These are phyloP conservation scores for Ploettnerulaceae sp. DNA, from an alignment of 2,329 filamentous ascomycete species.

Conservation along the genomic window DNA sequence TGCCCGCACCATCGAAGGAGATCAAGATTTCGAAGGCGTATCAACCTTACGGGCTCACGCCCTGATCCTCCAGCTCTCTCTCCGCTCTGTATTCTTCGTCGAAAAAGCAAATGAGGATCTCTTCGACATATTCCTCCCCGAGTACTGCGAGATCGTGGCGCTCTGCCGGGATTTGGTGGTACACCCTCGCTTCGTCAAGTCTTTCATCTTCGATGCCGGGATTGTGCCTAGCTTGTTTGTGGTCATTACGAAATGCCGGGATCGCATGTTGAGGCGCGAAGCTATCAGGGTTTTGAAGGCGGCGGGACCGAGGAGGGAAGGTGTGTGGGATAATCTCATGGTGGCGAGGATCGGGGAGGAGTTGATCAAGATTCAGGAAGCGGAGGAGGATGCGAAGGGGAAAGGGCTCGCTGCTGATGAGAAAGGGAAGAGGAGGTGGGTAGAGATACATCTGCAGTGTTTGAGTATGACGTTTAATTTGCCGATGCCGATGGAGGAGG, in stretches of 20 bases:
- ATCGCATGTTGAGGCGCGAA: conserved; percentile 13
- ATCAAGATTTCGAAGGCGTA: conserved; percentile 14
- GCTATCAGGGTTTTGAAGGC: conserved; percentile 17
- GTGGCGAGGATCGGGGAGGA: conserved; percentile 11
- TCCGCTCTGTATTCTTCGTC: conserved; percentile 3
- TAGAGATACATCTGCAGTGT: conserved; percentile 3
- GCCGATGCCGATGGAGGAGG: background rate
- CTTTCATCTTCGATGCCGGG: conserved; percentile 22
- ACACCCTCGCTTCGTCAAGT: conserved; percentile 7
- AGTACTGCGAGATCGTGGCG: conserved; percentile 7
- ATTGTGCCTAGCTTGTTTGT: conserved; percentile 17
- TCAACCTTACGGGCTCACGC: conserved; percentile 21
- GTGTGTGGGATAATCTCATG: conserved; percentile 19
- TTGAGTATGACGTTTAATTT: conserved; percentile 3
- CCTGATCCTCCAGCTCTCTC: conserved; percentile 10
- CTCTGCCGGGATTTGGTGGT: background rate
- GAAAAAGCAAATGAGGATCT: too few species aligned
- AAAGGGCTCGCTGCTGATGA: too few species aligned
- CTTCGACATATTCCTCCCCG: conserved; percentile 10
- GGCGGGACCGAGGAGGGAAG: conserved; percentile 18
- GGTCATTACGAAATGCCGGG: conserved; percentile 16
- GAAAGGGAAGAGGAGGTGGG: background rate
- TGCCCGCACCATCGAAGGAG: conserved; percentile 10
- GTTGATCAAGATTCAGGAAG: background rate
- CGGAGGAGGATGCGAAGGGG: background rate